Evolutionary conservation across 805 yeast genomes (phyloP), one percentile per base, ranked within the genome.

Genomic region (Yamadazyma takamatsuzukensis): DNA sequence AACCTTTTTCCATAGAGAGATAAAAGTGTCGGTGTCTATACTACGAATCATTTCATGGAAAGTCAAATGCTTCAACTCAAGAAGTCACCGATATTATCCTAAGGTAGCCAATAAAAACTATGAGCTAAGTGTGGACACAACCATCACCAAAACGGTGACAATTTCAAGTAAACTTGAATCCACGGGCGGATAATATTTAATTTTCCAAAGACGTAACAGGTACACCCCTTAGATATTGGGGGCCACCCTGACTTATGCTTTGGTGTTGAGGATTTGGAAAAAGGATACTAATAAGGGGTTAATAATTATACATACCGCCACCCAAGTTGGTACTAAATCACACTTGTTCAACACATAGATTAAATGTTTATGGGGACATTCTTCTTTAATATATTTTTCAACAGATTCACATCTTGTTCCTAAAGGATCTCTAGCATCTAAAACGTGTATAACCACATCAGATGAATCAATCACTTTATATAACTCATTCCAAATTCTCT

Each of bases 201-300:
- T 89, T 79, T 89, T 73, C 97, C 97, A 89, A 84, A 78, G 94
- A 80, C 77, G 90, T 90, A 89, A 90, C 97, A 89, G 97, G 83
- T 83, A 68, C 64, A 68, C 54, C 44, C 51, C 72, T 67, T 59
- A 57, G 49, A 35, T 41, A 40, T 37, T 70, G 62, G 63, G 67
- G 54, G 57, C 45, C 66, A 54, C 68, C 93, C 88, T 83, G 93
- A 83, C 93, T 71, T 77, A 76, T 79, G 74, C 90, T 78, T 83
- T 86, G 96, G 96, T 57, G 43, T 30, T n/a, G n/a, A n/a, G n/a
- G 15, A 11, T 16, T 4, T n/a, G 28, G 9, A 15, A 11, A 33
- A 14, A 4, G 6, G 19, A 12, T 18, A 18, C 25, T n/a, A 13
- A 14, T 6, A 26, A 14, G 10, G 16, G 16, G n/a, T 14, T 7